Conservation (phyloP, 805 yeast species). For the Metschnikowia reukaufii region DNA sequence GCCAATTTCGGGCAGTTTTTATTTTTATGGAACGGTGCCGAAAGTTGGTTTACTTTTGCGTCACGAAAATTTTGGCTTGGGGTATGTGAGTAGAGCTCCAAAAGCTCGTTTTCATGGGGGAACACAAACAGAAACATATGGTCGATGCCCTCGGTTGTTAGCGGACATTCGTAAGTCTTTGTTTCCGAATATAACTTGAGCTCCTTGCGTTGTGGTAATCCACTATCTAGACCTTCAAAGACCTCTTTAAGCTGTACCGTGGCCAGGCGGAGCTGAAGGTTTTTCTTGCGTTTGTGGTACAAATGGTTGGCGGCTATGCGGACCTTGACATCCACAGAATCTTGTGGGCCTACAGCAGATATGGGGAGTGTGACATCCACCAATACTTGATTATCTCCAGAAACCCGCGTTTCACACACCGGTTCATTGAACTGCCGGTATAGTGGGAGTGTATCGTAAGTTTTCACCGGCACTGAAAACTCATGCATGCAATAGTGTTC, state of each 20-base stretch:
- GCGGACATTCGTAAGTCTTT: conserved; percentile 23
- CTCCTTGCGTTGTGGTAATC: conserved; percentile 50
- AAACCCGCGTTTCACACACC: conserved; percentile 40
- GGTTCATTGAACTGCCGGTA: conserved; percentile 57
- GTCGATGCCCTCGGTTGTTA: conserved; percentile 30
- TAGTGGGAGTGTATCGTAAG: conserved; percentile 58
- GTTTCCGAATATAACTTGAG: conserved; percentile 36
- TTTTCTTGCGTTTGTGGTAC: conserved; percentile 29
- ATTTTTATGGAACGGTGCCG: conserved; percentile 24
- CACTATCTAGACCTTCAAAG: conserved; percentile 53
- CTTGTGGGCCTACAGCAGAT: conserved; percentile 60
- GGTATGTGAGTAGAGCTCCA: conserved; percentile 23
- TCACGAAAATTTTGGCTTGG: not conserved
- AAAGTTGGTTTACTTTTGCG: conserved; percentile 10
- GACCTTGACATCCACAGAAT: conserved; percentile 40
- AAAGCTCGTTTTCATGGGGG: conserved; percentile 39
- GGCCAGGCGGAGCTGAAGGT: conserved; percentile 44
- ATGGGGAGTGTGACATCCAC: conserved; percentile 49
- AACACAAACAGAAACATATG: conserved; percentile 27
- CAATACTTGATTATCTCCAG: conserved; percentile 50
- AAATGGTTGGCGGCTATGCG: conserved; percentile 43
- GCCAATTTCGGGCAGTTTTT: conserved; percentile 27
- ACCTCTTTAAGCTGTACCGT: conserved; percentile 52
- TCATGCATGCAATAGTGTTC: conserved; percentile 31
- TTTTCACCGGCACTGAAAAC: conserved; percentile 55